Evolutionary conservation across 805 yeast genomes (phyloP), one percentile per base, ranked within the genome.

Genomic region (Nakazawaea ernobii): DNA sequence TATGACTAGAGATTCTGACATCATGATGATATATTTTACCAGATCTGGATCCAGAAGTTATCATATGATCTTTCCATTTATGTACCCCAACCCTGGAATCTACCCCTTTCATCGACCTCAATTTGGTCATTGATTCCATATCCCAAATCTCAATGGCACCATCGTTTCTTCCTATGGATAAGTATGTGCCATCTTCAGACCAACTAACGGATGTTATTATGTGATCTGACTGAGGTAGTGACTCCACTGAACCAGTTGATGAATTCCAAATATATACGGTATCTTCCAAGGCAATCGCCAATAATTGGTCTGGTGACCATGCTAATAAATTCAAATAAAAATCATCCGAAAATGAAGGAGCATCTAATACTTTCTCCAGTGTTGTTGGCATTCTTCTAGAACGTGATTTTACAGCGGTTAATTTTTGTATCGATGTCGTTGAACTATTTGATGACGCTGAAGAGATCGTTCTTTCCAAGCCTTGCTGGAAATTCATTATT

Each of bases 91-190:
- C 80, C 46, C 98, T 75, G 4, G 91, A 80, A 38, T 82, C 79
- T 43, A 82, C 78, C 17, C 86, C 82, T 48, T 75, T 70, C 84
- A 94, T 82, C 1, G 95, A 81, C 57, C 99, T 77, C 42, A 89
- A 70, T 54, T 80, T 80, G n/a, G 83, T 64, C 55, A 74, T 76
- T 6, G 85, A 77, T 55, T 86, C 96, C 27, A 86, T 82, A 65
- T 94, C 98, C 97, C 97, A 94, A 49, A 94, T 84, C 66, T 92
- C 97, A 17, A 90, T 72, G 11, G 79, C 69, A 1, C 99, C 98
- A 56, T 87, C 86, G 42, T 82, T 84, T 53, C 79, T 76, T 8
- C 97, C 97, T 14, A 94, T 78, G 0, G 95, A 82, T 15, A 94
- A 70, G 59, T 89, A 89, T 14, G 84, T 79, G 2, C 96, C 94